Evolutionary conservation across 2,329 filamentous ascomycete species (phyloP).

Genomic region (Tolypocladium paradoxum): DNA sequence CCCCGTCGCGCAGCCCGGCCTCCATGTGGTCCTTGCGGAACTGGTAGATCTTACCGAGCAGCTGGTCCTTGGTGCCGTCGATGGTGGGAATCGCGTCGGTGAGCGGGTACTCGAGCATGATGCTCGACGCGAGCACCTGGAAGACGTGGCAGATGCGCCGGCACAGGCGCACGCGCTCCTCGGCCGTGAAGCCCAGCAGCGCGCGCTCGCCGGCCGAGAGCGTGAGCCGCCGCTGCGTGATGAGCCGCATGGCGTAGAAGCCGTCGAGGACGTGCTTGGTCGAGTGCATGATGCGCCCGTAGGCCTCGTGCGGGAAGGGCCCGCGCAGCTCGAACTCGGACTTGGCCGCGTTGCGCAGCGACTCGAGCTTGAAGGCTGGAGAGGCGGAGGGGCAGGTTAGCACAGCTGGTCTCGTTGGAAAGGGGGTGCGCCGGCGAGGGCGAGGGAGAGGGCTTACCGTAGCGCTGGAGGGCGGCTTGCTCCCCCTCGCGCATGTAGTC

Average conservation of each 20-base stretch:
- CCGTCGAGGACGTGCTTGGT: conserved; percentile 82
- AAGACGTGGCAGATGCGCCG: conserved; percentile 83
- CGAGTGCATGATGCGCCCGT: conserved; percentile 63
- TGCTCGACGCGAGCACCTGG: conserved; percentile 76
- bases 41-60: conserved; percentile 79
- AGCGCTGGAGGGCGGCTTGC: conserved; percentile 77
- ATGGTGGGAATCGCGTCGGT: conserved; percentile 82
- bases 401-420: too few species aligned
- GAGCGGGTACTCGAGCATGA: conserved; percentile 90
- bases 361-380: conserved; percentile 58
- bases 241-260: conserved; percentile 92
- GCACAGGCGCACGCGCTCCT: conserved; percentile 72
- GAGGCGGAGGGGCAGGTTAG: conserved; percentile 1
- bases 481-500: conserved; percentile 83
- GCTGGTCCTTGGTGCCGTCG: conserved; percentile 65
- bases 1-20: conserved; percentile 8
- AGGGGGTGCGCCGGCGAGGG: too few species aligned
- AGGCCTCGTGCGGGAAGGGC: conserved; percentile 69
- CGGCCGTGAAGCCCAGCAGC: conserved; percentile 66
- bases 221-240: conserved; percentile 69
- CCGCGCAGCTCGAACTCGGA: conserved; percentile 83
- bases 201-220: conserved; percentile 72
- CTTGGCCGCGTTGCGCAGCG: conserved; percentile 59
- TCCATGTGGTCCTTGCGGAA: conserved; percentile 62
- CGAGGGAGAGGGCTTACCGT: conserved; percentile 28